phyloP scores from a whole-genome alignment of 1,284 basidiomycete species.

The Athelia psychrophila region DNA sequence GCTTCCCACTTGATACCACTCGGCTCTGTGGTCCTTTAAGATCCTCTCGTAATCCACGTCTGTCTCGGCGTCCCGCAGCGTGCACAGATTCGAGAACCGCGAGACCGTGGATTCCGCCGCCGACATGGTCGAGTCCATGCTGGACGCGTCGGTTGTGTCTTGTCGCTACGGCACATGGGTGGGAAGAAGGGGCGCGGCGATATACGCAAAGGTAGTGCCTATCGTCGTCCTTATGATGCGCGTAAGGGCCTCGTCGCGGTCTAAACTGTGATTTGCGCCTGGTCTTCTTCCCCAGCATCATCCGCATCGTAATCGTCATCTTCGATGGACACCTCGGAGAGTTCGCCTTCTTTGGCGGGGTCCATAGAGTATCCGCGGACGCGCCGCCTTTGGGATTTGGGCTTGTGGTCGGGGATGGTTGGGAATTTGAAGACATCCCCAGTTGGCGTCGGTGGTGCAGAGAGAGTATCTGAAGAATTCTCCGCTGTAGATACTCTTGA shows the following conservation, averaged over 20 bases:
- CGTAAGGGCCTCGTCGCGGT: neutral
- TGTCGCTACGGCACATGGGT: conserved; percentile 25
- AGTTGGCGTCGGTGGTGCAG: neutral
- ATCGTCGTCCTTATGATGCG: neutral
- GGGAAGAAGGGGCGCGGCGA: conserved; percentile 28
- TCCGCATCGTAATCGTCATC: neutral
- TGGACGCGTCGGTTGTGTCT: conserved; percentile 25
- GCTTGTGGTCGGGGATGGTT: neutral
- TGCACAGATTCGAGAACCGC: conserved; percentile 51
- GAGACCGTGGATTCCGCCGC: conserved; percentile 40
- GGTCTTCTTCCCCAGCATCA: neutral
- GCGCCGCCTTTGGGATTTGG: neutral
- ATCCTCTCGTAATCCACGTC: conserved; percentile 51
- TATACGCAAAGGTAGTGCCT: conserved; percentile 12
- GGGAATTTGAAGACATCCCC: neutral
- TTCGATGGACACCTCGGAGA: neutral
- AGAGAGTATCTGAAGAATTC: neutral
- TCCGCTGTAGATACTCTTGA: neutral
- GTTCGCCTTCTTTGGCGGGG: neutral
- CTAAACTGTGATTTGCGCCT: neutral
- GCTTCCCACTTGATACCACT: conserved; percentile 52
- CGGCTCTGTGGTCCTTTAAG: conserved; percentile 37
- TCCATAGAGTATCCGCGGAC: neutral
- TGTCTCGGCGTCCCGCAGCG: conserved; percentile 42
- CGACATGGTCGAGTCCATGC: conserved; percentile 25